Conservation (phyloP, 2,329 filamentous ascomycete genomes). For the Talaromyces piceae region DNA sequence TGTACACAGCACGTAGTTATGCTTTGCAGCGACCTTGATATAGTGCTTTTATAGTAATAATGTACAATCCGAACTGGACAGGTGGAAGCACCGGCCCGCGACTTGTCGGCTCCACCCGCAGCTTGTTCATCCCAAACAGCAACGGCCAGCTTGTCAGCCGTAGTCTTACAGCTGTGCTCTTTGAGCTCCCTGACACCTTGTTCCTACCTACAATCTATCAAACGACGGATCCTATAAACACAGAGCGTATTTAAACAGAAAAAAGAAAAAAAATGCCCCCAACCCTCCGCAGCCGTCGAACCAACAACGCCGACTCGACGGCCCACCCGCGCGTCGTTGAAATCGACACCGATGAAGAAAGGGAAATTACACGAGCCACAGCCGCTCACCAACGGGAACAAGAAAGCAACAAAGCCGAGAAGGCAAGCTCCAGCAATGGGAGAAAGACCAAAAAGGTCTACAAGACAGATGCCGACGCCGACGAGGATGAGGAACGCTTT, state of each 20-base stretch:
- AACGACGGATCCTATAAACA: not conserved
- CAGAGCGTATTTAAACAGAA: not conserved
- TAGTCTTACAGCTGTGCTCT: not conserved
- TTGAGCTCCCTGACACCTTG: too few species aligned
- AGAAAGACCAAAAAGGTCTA: constrained; percentile 1
- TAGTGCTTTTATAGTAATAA: not conserved
- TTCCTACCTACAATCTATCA: not conserved
- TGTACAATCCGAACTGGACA: not conserved
- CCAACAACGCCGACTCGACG: not conserved
- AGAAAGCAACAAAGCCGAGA: constrained; percentile 4
- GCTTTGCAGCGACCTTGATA: too few species aligned
- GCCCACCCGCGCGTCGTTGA: constrained; percentile 7
- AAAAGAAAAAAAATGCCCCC: not conserved
- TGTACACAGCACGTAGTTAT: not conserved
- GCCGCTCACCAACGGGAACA: constrained; percentile 5
- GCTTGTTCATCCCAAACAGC: not conserved
- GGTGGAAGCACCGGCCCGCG: not conserved
- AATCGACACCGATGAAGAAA: constrained; percentile 12
- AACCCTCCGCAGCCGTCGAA: constrained; percentile 9
- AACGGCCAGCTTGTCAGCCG: not conserved
- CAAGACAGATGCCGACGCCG: constrained; percentile 1
- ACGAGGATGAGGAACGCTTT: constrained; percentile 18
- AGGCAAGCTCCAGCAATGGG: not conserved
- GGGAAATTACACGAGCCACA: constrained; percentile 10
- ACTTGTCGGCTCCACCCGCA: not conserved